A percentile compares a stretch with the other conserved stretches of the same genome.
phyloP scores from a whole-genome alignment of 176 grass and related monocot genomes.

The Miscanthus lutarioriparius region DNA sequence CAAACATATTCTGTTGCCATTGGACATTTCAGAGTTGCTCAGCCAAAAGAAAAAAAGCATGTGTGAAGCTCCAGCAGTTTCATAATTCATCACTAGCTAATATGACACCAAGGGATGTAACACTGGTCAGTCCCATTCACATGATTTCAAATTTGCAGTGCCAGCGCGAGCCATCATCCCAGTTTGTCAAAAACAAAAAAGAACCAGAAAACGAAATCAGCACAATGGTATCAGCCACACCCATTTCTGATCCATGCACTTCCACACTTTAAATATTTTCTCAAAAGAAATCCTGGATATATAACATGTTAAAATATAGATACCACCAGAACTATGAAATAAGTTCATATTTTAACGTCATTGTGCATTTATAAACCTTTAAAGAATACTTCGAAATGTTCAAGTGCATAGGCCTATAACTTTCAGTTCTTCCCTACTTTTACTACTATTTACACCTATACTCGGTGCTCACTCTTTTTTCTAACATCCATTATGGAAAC shows the following conservation, averaged over 20 bases:
- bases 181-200: constrained; percentile 3
- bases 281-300: not conserved
- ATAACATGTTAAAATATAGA: not conserved
- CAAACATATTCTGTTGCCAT: not conserved
- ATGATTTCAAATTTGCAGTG: constrained; percentile 3
- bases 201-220: constrained; percentile 5
- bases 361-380: not conserved
- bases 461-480: not conserved
- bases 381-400: not conserved
- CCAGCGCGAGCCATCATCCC: not conserved
- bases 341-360: not conserved
- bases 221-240: not conserved
- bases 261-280: not conserved
- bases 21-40: not conserved
- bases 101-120: constrained; percentile 10
- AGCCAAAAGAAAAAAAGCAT: not conserved
- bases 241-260: not conserved
- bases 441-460: not conserved
- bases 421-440: not conserved
- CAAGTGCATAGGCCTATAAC: not conserved
- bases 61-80: not conserved
- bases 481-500: not conserved
- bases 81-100: not conserved
- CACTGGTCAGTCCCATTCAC: not conserved
- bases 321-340: not conserved